Percentiles rank a stretch among this genome's conserved stretches.
phyloP scores from a whole-genome alignment of 148 eudicot species.

The Diospyros kaki region DNA sequence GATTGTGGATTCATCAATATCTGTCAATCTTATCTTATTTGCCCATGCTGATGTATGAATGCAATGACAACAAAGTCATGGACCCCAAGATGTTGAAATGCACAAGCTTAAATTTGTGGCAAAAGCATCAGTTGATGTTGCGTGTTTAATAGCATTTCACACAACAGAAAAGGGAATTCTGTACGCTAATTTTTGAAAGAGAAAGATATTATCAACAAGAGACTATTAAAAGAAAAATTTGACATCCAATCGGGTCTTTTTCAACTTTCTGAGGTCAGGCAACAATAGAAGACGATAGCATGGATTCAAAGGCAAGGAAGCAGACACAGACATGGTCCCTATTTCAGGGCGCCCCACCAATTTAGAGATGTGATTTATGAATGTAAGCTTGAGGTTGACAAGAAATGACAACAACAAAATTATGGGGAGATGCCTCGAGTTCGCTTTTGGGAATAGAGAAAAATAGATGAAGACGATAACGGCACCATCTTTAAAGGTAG shows the following conservation, averaged over 20 bases:
- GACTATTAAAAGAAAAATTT: background rate
- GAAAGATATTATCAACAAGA: background rate
- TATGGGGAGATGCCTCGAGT: background rate
- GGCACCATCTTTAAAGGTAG: constrained; percentile 5
- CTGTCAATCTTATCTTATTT: constrained; percentile 18
- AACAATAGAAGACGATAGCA: background rate
- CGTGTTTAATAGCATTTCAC: constrained; percentile 6
- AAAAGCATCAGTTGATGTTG: constrained; percentile 33
- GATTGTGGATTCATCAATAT: background rate
- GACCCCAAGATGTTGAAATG: constrained; percentile 26
- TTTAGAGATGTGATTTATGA: background rate
- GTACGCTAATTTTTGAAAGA: background rate
- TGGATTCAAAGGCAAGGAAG: background rate
- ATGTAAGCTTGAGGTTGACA: background rate
- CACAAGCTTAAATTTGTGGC: constrained; percentile 24
- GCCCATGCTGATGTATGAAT: constrained; percentile 16
- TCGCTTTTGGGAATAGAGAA: constrained; percentile 4
- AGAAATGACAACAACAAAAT: background rate
- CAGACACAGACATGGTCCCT: background rate
- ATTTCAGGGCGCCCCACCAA: background rate
- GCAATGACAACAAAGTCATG: background rate
- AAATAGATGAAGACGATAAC: background rate
- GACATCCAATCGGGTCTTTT: background rate
- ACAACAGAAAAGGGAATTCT: constrained; percentile 1
- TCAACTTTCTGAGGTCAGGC: background rate